phyloP scores from a whole-genome alignment of 805 yeast genomes.

The Ogataea degrootiae region DNA sequence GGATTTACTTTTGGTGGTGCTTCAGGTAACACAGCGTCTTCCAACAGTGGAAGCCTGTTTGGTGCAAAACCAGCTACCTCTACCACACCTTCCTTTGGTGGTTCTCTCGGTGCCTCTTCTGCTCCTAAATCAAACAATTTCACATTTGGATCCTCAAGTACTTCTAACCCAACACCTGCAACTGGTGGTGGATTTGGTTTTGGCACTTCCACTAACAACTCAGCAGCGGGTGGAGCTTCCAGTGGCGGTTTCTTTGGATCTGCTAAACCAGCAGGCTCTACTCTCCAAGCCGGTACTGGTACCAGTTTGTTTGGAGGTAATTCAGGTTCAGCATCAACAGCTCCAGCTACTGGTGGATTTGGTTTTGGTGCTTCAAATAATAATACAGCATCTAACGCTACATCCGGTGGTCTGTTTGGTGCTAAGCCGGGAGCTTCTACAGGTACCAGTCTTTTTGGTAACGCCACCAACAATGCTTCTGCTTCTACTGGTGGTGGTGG shows the following conservation, averaged over 20 bases:
- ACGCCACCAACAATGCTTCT: not conserved
- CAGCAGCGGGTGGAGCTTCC: conserved; percentile 9
- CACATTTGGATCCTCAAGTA: not conserved
- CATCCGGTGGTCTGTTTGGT: conserved; percentile 35
- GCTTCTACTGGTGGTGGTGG: not conserved
- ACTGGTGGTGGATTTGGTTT: not conserved
- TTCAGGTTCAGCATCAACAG: conserved; percentile 7
- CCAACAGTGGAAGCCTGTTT: conserved; percentile 3
- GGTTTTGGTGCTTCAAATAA: conserved; percentile 2
- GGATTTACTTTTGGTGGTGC: not conserved
- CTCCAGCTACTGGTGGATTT: conserved; percentile 1
- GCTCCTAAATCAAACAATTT: conserved; percentile 2
- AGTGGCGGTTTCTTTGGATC: not conserved
- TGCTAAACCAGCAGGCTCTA: no score
- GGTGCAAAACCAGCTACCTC: conserved; percentile 1
- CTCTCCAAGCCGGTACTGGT: no score
- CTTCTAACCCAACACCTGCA: no score
- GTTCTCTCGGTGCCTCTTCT: conserved; percentile 19
- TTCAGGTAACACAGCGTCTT: conserved; percentile 5
- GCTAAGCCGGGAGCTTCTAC: conserved; percentile 7
- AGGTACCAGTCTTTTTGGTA: not conserved
- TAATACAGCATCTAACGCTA: conserved; percentile 12
- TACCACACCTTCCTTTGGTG: conserved; percentile 13
- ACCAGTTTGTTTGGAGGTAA: not conserved
- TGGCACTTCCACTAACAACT: conserved; percentile 1